Conservation (phyloP, 176 grass and related monocot species). For the Cymbopogon citratus region DNA sequence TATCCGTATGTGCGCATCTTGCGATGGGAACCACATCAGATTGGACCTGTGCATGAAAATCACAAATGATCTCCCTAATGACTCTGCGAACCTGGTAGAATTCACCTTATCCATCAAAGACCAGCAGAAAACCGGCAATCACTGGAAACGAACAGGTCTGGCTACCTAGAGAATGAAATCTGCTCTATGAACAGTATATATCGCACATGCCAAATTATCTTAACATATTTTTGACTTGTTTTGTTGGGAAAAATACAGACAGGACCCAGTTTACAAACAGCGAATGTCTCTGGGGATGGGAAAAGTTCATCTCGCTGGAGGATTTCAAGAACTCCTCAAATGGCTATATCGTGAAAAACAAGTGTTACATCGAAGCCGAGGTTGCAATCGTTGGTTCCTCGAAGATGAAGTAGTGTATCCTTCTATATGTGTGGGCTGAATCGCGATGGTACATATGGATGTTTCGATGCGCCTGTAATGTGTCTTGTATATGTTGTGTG, state of each 20-base stretch:
- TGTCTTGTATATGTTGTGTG: neutral
- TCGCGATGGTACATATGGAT: neutral
- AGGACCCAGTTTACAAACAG: neutral
- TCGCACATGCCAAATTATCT: neutral
- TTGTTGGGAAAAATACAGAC: neutral
- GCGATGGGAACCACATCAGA: slow-evolving; percentile 9
- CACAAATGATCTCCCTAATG: neutral
- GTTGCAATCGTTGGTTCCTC: slow-evolving; percentile 20
- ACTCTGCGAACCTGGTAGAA: slow-evolving; percentile 23
- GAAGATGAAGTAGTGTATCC: neutral
- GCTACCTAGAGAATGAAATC: neutral
- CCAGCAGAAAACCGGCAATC: slow-evolving; percentile 16
- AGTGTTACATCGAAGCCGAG: slow-evolving; percentile 12
- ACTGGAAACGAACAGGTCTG: neutral
- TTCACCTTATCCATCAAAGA: slow-evolving; percentile 17
- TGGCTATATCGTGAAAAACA: slow-evolving; percentile 21
- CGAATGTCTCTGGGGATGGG: neutral
- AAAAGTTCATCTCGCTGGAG: slow-evolving; percentile 16
- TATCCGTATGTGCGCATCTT: neutral
- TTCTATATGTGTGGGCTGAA: neutral
- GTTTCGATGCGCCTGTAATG: neutral
- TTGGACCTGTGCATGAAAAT: slow-evolving; percentile 12
- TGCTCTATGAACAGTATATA: neutral
- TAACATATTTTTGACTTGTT: neutral
- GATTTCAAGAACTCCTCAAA: slow-evolving; percentile 31